Evolutionary conservation across 2,329 filamentous ascomycete species (phyloP).

Genomic region (Lasiodiplodia hormozganensis): DNA sequence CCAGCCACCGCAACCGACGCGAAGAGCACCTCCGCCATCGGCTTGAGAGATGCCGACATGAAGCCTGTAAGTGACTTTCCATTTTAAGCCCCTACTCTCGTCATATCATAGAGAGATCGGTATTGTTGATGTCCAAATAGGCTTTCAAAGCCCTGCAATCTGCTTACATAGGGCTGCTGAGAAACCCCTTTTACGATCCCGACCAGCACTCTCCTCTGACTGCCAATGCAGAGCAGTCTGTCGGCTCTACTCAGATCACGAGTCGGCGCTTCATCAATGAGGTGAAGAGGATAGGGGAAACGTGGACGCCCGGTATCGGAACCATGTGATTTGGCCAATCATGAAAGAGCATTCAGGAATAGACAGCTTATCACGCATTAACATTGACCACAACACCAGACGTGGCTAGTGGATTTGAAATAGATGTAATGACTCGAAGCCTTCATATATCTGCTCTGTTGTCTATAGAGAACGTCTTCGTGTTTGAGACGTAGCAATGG

Average conservation of each 20-base stretch:
- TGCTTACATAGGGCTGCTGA: constrained; percentile 86
- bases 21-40: constrained; percentile 59
- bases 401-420: neutral
- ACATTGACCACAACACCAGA: neutral
- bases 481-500: neutral
- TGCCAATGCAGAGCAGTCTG: constrained; percentile 52
- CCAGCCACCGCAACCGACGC: constrained; percentile 48
- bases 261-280: constrained; percentile 82
- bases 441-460: neutral
- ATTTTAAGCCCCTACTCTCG: neutral
- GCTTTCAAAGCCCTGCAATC: constrained; percentile 90
- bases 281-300: constrained; percentile 83
- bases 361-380: neutral
- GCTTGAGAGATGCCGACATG: constrained; percentile 83
- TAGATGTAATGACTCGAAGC: neutral
- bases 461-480: neutral
- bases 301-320: constrained; percentile 78
- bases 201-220: constrained; percentile 76
- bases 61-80: constrained; percentile 67
- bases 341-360: neutral
- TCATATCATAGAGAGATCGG: neutral
- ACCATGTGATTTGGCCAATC: constrained; percentile 55
- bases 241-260: constrained; percentile 71
- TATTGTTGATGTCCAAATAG: constrained; percentile 45
- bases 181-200: constrained; percentile 94